Base-by-base conservation (phyloP, 805 yeast genomes). In the Metschnikowia aberdeeniae region DNA sequence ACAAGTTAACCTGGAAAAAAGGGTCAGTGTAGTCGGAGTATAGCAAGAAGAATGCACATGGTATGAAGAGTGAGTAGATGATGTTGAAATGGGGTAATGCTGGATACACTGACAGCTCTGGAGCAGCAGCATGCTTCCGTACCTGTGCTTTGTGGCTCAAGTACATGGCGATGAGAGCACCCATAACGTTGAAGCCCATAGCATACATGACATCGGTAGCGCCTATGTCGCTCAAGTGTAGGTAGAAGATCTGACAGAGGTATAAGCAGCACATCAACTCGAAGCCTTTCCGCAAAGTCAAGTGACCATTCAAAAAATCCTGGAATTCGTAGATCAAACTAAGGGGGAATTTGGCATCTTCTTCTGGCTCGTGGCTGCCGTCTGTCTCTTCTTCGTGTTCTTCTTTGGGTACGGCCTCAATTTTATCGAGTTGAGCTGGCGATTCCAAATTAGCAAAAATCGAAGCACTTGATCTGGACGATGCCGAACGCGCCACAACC, bases 21-120 rank as follows among this genome's bases (percentile, higher is more conserved):
- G 55, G 49, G 20, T 44, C 36, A 13, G 52, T 44, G 20, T 54
- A 49, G 41, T 55, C 47, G 30, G 53, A 51, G 48, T 57, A 53
- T 36, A 61, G 45, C 28, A 65, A 42, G 41, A 49, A 53, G 28
- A 63, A 52, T 17, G 57, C 46, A 30, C 58, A 52, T 0, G 75
- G 75, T 6, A 72, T 49, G 13, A 66, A 42, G n/a, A 66, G 45
- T 26, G 69, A 56, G 48, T 67, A 68, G 8, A 71, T 30, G 40
- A 60, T 54, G 52, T 70, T 66, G 53, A 70, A 72, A 34, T 66
- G 68, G 12, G 76, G 76, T 42, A 63, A 52, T 12, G 40, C 41
- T 11, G 70, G 68, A 33, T 49, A 40, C 13, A 36, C 22, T 8
- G 32, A 40, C 6, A 14, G 9, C 10, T 44, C 51, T 7, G 58